Percentiles rank a stretch among this genome's conserved stretches.
These are phyloP conservation scores for Penicillium concentricum DNA, from an alignment of 2,329 filamentous ascomycete genomes.

Conservation along the genomic window DNA sequence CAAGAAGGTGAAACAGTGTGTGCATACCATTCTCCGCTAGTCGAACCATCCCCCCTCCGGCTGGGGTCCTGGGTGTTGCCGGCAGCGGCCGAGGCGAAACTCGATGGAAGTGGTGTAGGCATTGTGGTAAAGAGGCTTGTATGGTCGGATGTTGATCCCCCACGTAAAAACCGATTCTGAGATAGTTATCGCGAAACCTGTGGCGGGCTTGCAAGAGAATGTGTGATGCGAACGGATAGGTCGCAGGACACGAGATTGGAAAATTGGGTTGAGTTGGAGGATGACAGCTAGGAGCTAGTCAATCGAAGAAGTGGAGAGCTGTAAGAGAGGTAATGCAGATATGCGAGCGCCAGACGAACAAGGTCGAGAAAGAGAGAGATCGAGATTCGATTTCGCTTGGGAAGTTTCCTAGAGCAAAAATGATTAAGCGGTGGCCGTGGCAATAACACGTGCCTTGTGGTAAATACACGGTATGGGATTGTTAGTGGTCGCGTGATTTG, in stretches of 20 bases:
- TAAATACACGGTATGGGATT: constrained; percentile 21
- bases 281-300: constrained; percentile 23
- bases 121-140: constrained; percentile 44
- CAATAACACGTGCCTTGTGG: constrained; percentile 22
- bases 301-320: constrained; percentile 19
- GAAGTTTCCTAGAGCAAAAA: constrained; percentile 30
- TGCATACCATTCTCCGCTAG: constrained; percentile 70
- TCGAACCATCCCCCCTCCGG: constrained; percentile 55
- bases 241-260: constrained; percentile 25
- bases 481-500: constrained; percentile 14
- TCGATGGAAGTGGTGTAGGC: constrained; percentile 76
- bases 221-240: constrained; percentile 26
- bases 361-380: constrained; percentile 33
- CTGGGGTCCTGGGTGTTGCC: constrained; percentile 66
- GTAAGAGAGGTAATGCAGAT: constrained; percentile 22
- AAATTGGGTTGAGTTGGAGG: constrained; percentile 9
- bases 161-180: constrained; percentile 22
- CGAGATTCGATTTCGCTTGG: constrained; percentile 30
- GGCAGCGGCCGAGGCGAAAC: constrained; percentile 80
- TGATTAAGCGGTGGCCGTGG: constrained; percentile 32
- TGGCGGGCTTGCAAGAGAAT: constrained; percentile 21
- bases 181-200: constrained; percentile 26
- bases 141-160: constrained; percentile 24
- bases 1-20: constrained; percentile 5
- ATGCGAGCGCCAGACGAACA: constrained; percentile 33